These are phyloP conservation scores for Beauveria sp. DNA, from an alignment of 2,329 filamentous ascomycete genomes.

Conservation along the genomic window DNA sequence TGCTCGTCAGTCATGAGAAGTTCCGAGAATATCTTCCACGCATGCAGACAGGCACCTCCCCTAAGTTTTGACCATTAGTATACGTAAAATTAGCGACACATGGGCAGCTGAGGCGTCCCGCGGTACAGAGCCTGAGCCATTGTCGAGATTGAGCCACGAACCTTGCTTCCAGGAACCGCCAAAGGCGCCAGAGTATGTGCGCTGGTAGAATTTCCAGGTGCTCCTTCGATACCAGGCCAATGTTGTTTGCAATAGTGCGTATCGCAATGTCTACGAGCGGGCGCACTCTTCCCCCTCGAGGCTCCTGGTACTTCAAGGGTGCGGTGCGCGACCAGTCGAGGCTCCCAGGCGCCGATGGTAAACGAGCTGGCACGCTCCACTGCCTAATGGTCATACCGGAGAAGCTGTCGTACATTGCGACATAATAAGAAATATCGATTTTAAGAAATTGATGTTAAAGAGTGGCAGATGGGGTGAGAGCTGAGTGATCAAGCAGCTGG, in stretches of 20 bases:
- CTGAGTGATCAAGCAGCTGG: not conserved
- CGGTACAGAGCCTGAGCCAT: too few species aligned
- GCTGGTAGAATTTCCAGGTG: slow-evolving; percentile 28
- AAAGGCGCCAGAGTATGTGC: slow-evolving; percentile 29
- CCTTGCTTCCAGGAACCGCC: slow-evolving; percentile 33
- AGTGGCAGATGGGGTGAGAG: not conserved
- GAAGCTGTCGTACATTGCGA: slow-evolving; percentile 26
- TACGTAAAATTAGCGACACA: not conserved
- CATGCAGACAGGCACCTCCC: slow-evolving; percentile 24
- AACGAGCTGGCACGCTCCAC: slow-evolving; percentile 26
- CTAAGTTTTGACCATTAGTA: not conserved
- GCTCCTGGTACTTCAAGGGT: slow-evolving; percentile 18
- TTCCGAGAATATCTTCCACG: slow-evolving; percentile 32
- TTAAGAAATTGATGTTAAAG: not conserved
- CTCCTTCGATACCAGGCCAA: slow-evolving; percentile 25
- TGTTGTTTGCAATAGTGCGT: slow-evolving; percentile 28
- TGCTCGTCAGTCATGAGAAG: slow-evolving; percentile 22
- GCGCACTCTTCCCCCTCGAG: slow-evolving; percentile 22
- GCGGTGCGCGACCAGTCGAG: slow-evolving; percentile 29
- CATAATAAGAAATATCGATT: not conserved
- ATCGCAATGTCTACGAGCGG: slow-evolving; percentile 32
- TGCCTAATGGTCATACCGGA: slow-evolving; percentile 31
- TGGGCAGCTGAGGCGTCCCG: too few species aligned
- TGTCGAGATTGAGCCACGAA: slow-evolving; percentile 16
- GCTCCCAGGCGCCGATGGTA: slow-evolving; percentile 14